Percentiles rank a stretch among this genome's conserved stretches.
These are phyloP conservation scores for Podospora anserina DNA, from an alignment of 495 filamentous ascomycete species.

Conservation along the genomic window DNA sequence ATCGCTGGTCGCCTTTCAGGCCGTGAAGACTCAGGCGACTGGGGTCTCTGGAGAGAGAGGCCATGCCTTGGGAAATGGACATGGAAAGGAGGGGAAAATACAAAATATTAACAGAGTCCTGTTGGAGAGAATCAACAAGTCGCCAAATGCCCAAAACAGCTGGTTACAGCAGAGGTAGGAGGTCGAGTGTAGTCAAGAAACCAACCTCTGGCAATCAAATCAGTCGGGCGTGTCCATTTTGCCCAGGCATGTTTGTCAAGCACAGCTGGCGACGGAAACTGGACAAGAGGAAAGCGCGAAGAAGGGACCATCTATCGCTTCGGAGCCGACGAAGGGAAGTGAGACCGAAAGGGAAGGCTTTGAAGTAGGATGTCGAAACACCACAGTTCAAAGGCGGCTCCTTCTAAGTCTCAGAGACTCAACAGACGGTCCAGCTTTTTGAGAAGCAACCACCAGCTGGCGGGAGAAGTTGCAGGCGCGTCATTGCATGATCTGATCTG, in stretches of 20 bases:
- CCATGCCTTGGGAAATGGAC: slow-evolving; percentile 13
- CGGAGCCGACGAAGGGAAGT: neutral
- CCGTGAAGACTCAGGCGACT: slow-evolving; percentile 19
- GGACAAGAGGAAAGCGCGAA: neutral
- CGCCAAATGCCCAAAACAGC: slow-evolving; percentile 4
- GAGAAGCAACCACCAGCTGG: neutral
- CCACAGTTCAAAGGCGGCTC: neutral
- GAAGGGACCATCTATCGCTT: neutral
- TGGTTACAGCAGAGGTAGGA: neutral
- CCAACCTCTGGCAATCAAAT: neutral
- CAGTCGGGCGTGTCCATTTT: neutral
- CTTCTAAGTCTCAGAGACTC: neutral
- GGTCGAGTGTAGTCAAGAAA: neutral
- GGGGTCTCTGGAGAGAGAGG: slow-evolving; percentile 14
- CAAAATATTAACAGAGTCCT: neutral
- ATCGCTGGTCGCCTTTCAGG: slow-evolving; percentile 14
- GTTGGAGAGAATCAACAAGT: neutral
- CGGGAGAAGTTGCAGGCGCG: neutral
- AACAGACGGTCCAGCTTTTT: neutral
- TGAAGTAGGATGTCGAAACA: neutral
- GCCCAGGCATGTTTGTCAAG: neutral
- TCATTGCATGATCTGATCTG: neutral
- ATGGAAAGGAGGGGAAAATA: neutral
- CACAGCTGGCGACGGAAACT: neutral
- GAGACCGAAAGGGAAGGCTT: neutral